Conservation (phyloP, 2,329 filamentous ascomycete species). For the Fusarium albidum region DNA sequence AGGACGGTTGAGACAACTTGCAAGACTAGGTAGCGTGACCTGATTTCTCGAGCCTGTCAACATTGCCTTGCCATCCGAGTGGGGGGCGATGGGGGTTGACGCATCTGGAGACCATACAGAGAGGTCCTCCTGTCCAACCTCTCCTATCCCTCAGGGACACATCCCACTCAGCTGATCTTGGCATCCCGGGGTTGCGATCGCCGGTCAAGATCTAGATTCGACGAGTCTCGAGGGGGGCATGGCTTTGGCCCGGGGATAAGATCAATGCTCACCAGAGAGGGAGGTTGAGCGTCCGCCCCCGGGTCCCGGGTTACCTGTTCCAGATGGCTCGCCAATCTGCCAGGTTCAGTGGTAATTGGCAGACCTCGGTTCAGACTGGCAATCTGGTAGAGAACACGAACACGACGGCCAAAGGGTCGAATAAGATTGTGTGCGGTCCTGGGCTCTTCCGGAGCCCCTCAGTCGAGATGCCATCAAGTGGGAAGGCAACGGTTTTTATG, state of each 20-base stretch:
- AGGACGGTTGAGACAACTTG: background rate
- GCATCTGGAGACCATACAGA: too few relatives aligned
- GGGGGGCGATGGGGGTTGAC: slow-evolving; percentile 8
- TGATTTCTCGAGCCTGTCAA: slow-evolving; percentile 4
- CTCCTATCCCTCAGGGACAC: slow-evolving; percentile 17
- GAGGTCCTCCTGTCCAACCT: background rate
- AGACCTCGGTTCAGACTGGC: background rate
- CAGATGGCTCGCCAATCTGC: background rate
- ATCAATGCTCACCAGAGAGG: background rate
- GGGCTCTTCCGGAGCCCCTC: background rate
- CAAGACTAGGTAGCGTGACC: slow-evolving; percentile 8
- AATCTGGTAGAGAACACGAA: background rate
- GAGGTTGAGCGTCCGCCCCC: background rate
- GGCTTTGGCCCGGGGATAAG: slow-evolving; percentile 3
- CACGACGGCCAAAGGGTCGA: background rate
- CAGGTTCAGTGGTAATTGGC: background rate
- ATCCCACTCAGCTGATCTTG: slow-evolving; percentile 21
- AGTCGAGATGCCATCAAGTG: background rate
- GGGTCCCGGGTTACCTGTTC: background rate
- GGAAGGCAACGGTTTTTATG: background rate
- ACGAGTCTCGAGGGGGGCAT: slow-evolving; percentile 2
- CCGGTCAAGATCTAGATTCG: slow-evolving; percentile 10
- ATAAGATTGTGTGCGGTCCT: background rate
- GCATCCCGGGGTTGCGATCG: slow-evolving; percentile 13
- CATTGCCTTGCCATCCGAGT: slow-evolving; percentile 21